Conservation (phyloP, 768 basidiomycete genomes). For the Kwoniella mangroviensis region DNA sequence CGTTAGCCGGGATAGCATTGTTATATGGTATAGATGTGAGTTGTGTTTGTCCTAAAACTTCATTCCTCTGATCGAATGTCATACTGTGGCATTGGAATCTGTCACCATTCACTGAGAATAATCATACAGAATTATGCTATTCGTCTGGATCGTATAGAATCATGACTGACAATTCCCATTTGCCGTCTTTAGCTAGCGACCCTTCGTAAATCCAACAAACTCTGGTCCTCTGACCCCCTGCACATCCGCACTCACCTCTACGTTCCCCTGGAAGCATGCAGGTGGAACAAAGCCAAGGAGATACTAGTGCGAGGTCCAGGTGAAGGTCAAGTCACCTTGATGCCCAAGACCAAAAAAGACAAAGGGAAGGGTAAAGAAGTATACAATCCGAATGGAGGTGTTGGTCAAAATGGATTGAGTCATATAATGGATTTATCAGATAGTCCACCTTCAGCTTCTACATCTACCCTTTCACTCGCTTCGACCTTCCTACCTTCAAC, state of each 20-base stretch:
- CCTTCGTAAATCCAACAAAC: conserved; percentile 82
- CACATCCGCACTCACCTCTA: conserved; percentile 81
- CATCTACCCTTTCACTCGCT: neutral
- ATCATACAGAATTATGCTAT: too few relatives aligned
- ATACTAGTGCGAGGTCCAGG: conserved; percentile 49
- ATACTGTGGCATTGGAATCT: too few relatives aligned
- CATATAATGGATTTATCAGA: neutral
- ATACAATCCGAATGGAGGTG: neutral
- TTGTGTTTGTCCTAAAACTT: neutral
- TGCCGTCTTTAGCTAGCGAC: conserved; percentile 63
- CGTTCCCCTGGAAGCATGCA: conserved; percentile 67
- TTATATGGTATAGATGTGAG: conserved; percentile 81
- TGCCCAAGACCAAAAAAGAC: conserved; percentile 29
- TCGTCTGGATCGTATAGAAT: too few relatives aligned
- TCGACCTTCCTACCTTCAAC: conserved; percentile 30
- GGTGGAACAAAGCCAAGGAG: conserved; percentile 53
- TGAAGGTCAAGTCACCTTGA: conserved; percentile 49
- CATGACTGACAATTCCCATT: neutral
- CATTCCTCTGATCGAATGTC: neutral
- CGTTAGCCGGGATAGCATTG: conserved; percentile 82
- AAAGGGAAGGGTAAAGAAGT: conserved; percentile 32
- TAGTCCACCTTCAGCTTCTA: neutral
- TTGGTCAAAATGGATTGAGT: neutral
- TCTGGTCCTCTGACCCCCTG: conserved; percentile 92
- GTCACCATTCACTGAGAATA: too few relatives aligned